These are phyloP conservation scores for Phaffia australis DNA, from an alignment of 768 basidiomycete species.

Conservation along the genomic window DNA sequence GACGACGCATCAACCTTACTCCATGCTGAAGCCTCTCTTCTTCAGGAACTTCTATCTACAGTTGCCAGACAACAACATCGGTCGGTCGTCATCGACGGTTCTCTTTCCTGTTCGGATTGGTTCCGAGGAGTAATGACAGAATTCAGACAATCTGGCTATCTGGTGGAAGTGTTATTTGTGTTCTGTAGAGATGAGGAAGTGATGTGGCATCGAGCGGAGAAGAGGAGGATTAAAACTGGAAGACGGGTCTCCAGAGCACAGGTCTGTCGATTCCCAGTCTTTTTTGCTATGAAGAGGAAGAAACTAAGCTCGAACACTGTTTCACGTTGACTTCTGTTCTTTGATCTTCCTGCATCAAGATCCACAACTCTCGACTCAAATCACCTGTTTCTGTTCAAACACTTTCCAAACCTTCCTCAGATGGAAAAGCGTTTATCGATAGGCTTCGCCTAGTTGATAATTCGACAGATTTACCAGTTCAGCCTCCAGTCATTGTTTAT, in stretches of 20 bases:
- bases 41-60: slow-evolving; percentile 32
- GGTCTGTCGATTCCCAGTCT: not conserved
- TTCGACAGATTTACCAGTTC: slow-evolving; percentile 26
- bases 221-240: slow-evolving; percentile 31
- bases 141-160: slow-evolving; percentile 27
- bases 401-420: slow-evolving; percentile 26
- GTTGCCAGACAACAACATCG: slow-evolving; percentile 27
- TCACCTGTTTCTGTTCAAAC: slow-evolving; percentile 20
- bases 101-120: slow-evolving; percentile 31
- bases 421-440: slow-evolving; percentile 25
- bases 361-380: slow-evolving; percentile 27
- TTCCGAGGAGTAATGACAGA: slow-evolving; percentile 30
- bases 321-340: slow-evolving; percentile 3
- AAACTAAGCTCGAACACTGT: not conserved
- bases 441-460: slow-evolving; percentile 34
- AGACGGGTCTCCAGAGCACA: slow-evolving; percentile 19
- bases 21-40: slow-evolving; percentile 32
- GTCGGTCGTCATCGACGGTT: slow-evolving; percentile 33
- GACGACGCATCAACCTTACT: slow-evolving; percentile 28
- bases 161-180: slow-evolving; percentile 34
- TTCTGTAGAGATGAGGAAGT: slow-evolving; percentile 29
- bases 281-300: not conserved
- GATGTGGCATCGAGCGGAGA: slow-evolving; percentile 30
- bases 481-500: slow-evolving; percentile 29
- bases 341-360: not conserved